Evolutionary conservation across 2,329 filamentous ascomycete species (phyloP), one percentile per base, ranked within the genome.

Genomic region (Penicillium sumatraense): DNA sequence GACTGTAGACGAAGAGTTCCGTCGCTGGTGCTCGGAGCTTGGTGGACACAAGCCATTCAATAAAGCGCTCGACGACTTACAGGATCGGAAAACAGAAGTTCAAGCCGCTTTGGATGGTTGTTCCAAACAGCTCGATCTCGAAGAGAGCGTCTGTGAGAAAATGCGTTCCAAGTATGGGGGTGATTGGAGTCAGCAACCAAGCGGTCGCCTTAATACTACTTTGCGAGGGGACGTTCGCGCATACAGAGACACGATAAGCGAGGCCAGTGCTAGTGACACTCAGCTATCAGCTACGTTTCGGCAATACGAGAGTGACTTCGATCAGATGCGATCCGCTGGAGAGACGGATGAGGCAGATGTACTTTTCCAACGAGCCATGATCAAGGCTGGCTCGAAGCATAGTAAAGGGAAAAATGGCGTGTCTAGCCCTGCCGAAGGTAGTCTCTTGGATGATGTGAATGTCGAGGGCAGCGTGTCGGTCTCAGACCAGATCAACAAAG

Each of bases 181-280:
- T 24, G 93, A 98, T 51, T 99, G 95, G 95, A 96, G 91, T 16
- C 95, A 99, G 68, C 95, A 99, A 68, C 95, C 95, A 10, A 98
- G 93, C 71, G 91, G 90, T 27, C 84, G 91, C 53, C 82, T 99
- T 36, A 99, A 93, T 1, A 87, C 90, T 3, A 98, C 93, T 0
- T 78, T 99, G 47, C 85, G 93, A 52, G 88, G 86, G 55, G 95
- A 99, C 70, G 89, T 98, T 50, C 84, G 89, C 58, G 93, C 89
- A 67, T 97, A 98, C 69, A 86, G 89, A 26, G 89, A 93, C 54
- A 95, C 95, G 0, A 81, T 98, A 47, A 91, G 96, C 53, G 93
- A 98, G 72, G 95, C 95, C 3, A 86, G 86, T 48, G 87, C 86
- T 46, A 99, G 92, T 68, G 95, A 99, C 71, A 84, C 84, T 16